Percentiles rank a stretch among this genome's conserved stretches.
phyloP scores from a whole-genome alignment of 306 rosid genomes.

The Dryas drummondii region DNA sequence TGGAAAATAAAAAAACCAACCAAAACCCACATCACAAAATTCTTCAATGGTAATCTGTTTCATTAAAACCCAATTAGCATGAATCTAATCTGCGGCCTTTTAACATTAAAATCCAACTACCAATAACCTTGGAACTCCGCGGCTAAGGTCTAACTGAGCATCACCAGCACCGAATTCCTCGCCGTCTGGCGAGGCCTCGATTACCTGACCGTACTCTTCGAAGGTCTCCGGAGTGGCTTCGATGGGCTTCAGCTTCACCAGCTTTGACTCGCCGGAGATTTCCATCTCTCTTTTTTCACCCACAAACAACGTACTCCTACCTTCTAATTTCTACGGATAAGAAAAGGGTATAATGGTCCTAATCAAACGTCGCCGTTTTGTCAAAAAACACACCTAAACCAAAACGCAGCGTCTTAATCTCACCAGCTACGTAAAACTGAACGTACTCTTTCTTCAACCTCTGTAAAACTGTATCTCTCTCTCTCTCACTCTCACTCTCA shows the following conservation, averaged over 20 bases:
- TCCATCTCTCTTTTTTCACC: slow-evolving; percentile 10
- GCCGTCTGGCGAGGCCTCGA: slow-evolving; percentile 56
- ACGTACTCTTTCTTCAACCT: not conserved
- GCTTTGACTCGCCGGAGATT: slow-evolving; percentile 8
- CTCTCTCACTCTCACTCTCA: too few relatives aligned
- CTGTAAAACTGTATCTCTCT: not conserved
- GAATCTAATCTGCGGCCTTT: not conserved
- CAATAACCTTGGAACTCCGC: slow-evolving; percentile 72
- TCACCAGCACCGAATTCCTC: slow-evolving; percentile 59
- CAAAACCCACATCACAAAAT: not conserved
- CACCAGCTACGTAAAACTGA: not conserved
- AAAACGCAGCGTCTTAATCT: slow-evolving; percentile 13
- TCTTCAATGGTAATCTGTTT: not conserved
- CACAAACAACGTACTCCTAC: not conserved
- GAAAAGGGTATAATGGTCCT: too few relatives aligned
- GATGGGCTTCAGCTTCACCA: slow-evolving; percentile 48
- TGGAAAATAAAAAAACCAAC: not conserved
- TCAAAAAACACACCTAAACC: too few relatives aligned
- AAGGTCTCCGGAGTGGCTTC: slow-evolving; percentile 68
- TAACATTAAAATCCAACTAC: not conserved
- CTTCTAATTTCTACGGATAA: too few relatives aligned
- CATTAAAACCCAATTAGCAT: not conserved
- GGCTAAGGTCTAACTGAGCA: slow-evolving; percentile 74
- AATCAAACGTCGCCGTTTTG: too few relatives aligned
- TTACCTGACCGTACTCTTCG: slow-evolving; percentile 66